Evolutionary conservation across 257 asterid species (phyloP), one percentile per base, ranked within the genome.

Genomic region (Anisodus tanguticus): DNA sequence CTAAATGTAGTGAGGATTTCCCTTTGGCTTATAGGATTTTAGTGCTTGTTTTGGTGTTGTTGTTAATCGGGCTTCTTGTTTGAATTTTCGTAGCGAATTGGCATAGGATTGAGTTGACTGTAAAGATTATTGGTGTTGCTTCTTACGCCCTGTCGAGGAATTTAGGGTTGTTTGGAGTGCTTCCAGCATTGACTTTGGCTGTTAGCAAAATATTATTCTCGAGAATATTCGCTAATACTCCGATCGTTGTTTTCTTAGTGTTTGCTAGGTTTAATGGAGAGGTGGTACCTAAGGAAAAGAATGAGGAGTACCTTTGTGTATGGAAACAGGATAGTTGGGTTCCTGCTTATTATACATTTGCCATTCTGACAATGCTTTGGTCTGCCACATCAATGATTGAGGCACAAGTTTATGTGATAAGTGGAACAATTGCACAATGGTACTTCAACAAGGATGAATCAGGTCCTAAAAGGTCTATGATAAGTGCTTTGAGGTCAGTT

Each of bases 281-380:
- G 84, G 87, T 97, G 59, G 91, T 92, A 85, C 95, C 99, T 5
- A 87, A 74, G 87, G 94, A 90, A 80, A 88, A 87, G 80, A 51
- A 87, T 53, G 98, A 97, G 39, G 95, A 89, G 26, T 90, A 87
- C 87, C 35, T 47, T 76, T 97, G 99, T 90, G 94, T 86, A 70
- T 97, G 99, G 99, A 97, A 93, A 86, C 93, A 90, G 91, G 97
- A 92, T 83, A 88, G 90, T n/a, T 97, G 98, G 98, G 99, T 97
- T 87, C 97, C 99, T 0, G 97, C 98, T 55, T 97, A 94, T 77
- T 93, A 91, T 82, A 80, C 97, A 1, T 85, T 97, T 85, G 98
- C 97, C 2, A 92, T 97, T 88, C 87, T 97, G 88, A 95, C 98
- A 2, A 92, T 97, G 98, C 58, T 97, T 86, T 97, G 99, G 98